These are phyloP conservation scores for Speleostelium caveatum DNA, from an alignment of 78 protist species.

Conservation along the genomic window DNA sequence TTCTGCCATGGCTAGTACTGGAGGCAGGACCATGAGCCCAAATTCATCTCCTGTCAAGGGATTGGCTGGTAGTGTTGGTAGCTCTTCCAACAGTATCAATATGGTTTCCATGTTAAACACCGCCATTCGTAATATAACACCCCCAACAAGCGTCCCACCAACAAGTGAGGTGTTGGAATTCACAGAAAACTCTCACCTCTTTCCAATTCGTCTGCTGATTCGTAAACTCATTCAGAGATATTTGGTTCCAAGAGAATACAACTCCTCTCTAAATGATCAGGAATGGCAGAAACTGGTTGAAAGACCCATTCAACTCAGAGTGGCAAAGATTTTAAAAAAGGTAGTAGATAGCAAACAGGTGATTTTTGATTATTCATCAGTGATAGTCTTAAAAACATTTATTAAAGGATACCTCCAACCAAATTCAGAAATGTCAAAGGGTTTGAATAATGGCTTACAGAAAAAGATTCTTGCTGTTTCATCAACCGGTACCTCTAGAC, in stretches of 20 bases:
- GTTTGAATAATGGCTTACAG: slow-evolving; percentile 16
- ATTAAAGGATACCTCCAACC: slow-evolving; percentile 31
- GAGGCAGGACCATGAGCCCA: background rate
- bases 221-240: slow-evolving; percentile 50
- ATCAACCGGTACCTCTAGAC: slow-evolving; percentile 3
- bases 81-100: slow-evolving; percentile 20
- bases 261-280: background rate
- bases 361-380: slow-evolving; percentile 25
- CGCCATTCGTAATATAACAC: slow-evolving; percentile 35
- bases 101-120: slow-evolving; percentile 24
- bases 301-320: slow-evolving; percentile 63
- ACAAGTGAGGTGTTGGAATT: slow-evolving; percentile 47
- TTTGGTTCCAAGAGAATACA: slow-evolving; percentile 44
- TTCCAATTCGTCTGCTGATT: slow-evolving; percentile 14
- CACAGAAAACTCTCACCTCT: slow-evolving; percentile 24
- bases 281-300: slow-evolving; percentile 59
- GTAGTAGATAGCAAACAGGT: slow-evolving; percentile 48
- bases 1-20: background rate
- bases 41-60: background rate
- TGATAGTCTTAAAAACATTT: slow-evolving; percentile 34
- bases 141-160: slow-evolving; percentile 42
- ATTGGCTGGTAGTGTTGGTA: background rate
- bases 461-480: slow-evolving; percentile 12
- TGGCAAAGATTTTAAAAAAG: slow-evolving; percentile 42
- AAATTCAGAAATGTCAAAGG: slow-evolving; percentile 43